These are phyloP conservation scores for Urochloa ruziziensis DNA, from an alignment of 176 grass and related monocot genomes.

Conservation along the genomic window DNA sequence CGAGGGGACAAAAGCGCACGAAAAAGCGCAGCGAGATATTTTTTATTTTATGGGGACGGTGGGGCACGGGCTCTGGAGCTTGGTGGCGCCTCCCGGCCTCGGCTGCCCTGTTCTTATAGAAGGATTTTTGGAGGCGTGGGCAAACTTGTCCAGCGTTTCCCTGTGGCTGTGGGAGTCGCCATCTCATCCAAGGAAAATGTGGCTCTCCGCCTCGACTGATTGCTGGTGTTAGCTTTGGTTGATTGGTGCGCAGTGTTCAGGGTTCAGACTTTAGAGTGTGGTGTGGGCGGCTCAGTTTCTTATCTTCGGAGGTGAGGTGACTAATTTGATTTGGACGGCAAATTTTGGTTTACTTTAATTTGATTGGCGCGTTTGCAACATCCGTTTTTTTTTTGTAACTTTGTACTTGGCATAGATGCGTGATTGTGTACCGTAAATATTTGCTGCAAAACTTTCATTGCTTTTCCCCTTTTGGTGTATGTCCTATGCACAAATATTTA, in stretches of 20 bases:
- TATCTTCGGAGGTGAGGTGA: background rate
- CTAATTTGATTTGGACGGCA: background rate
- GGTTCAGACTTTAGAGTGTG: background rate
- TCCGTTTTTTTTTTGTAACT: background rate
- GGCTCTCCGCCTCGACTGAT: background rate
- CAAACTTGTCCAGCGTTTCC: background rate
- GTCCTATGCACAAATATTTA: background rate
- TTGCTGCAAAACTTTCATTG: too few species aligned
- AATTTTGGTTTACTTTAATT: background rate
- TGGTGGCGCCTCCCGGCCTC: background rate
- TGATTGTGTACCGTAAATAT: too few species aligned
- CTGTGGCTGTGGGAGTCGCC: background rate
- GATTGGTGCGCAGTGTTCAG: background rate
- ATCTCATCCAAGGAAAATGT: slow-evolving; percentile 14
- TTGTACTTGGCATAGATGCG: too few species aligned
- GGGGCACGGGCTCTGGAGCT: background rate
- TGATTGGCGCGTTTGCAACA: background rate
- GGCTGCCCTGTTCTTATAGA: background rate
- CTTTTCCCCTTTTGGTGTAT: too few species aligned
- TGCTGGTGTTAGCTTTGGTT: background rate
- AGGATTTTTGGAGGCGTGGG: background rate
- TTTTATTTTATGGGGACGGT: background rate
- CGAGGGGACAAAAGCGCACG: slow-evolving; percentile 19
- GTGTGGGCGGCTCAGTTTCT: background rate
- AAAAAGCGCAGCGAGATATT: slow-evolving; percentile 8